phyloP scores from a whole-genome alignment of 2,329 filamentous ascomycete genomes.

The Aspergillus sp. region DNA sequence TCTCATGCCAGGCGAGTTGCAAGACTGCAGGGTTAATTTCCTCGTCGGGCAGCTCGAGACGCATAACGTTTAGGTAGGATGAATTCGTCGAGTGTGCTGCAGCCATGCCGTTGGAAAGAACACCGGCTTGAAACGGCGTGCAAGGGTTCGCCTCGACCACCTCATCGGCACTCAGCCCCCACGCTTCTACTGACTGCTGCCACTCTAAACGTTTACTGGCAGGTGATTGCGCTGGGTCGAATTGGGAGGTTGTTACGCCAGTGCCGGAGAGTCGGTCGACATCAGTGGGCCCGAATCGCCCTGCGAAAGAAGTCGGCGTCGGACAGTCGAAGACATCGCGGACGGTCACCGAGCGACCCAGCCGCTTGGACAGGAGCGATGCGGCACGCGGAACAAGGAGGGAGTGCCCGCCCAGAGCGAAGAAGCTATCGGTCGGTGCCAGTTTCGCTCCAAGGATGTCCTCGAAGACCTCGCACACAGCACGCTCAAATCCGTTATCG shows the following conservation, averaged over 20 bases:
- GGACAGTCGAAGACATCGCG: no score
- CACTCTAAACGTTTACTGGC: no score
- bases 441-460: neutral
- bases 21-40: neutral
- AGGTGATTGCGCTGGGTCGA: no score
- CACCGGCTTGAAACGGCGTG: neutral
- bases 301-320: no score
- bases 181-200: no score
- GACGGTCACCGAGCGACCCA: no score
- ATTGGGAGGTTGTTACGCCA: no score
- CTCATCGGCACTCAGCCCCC: no score
- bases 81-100: neutral
- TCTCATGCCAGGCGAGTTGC: neutral
- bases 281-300: no score
- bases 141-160: no score
- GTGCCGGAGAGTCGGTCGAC: no score
- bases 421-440: neutral
- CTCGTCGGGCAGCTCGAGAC: neutral
- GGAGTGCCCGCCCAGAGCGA: neutral
- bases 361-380: no score
- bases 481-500: neutral
- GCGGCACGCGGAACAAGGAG: neutral
- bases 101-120: slow-evolving; percentile 4
- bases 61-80: neutral
- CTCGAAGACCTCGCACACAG: neutral